Evolutionary conservation across 1,139 yeast genomes (phyloP).

Genomic region (Yamadazyma aaseri): DNA sequence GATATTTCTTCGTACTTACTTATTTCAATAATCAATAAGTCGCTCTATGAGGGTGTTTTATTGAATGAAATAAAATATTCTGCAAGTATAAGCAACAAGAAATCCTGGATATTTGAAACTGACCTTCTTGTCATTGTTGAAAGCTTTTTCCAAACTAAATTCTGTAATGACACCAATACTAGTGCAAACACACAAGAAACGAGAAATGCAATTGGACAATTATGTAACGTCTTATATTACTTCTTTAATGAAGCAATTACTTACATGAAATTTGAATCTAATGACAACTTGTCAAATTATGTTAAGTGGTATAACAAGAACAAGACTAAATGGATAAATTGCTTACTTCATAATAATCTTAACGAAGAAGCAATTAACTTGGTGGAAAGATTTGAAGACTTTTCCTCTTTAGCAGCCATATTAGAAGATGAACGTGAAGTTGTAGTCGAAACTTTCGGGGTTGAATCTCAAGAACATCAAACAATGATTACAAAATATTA

Average conservation of each 20-base stretch:
- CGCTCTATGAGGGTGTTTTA: constrained; percentile 44
- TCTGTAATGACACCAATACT: constrained; percentile 13
- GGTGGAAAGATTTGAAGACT: constrained; percentile 66
- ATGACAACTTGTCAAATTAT: constrained; percentile 24
- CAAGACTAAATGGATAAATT: constrained; percentile 51
- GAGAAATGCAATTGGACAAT: constrained; percentile 19
- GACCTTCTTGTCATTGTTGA: constrained; percentile 33
- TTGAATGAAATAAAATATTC: constrained; percentile 37
- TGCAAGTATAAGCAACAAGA: constrained; percentile 16
- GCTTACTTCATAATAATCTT: constrained; percentile 47
- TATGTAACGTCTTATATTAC: constrained; percentile 36
- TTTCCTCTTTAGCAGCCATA: constrained; percentile 63
- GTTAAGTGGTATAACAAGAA: constrained; percentile 32
- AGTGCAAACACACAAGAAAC: constrained; percentile 14
- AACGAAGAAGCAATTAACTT: constrained; percentile 57
- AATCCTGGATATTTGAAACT: constrained; percentile 44
- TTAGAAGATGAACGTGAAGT: constrained; percentile 52
- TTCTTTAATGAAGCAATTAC: constrained; percentile 37
- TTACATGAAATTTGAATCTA: constrained; percentile 30
- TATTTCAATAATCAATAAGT: constrained; percentile 31
- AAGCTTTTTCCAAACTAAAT: constrained; percentile 27
- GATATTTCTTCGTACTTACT: constrained; percentile 25
- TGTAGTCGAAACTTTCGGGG: constrained; percentile 26
- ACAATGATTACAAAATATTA: constrained; percentile 36
- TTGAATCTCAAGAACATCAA: constrained; percentile 13